Evolutionary conservation across 2,329 filamentous ascomycete genomes (phyloP), one percentile per base, ranked within the genome.

Genomic region (Cryphonectria parasitica): DNA sequence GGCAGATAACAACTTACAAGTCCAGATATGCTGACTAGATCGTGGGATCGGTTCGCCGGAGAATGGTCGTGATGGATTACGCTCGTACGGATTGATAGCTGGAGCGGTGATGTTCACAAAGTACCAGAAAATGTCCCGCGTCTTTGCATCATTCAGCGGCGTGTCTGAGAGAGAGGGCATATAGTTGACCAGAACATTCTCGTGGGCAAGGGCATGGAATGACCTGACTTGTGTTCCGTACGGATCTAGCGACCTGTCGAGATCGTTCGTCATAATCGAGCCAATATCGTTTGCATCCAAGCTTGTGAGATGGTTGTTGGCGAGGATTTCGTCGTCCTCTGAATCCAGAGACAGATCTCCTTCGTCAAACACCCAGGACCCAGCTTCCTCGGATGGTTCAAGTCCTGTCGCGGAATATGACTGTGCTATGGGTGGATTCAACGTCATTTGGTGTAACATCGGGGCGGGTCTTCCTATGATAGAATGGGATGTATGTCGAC

Each of bases 51-150:
- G 83, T 13, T 84, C 83, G 62, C 90, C 88, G 69, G 84, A 83
- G 74, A 93, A 90, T 41, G 92, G 85, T 8, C 90, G 86, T 0
- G 90, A 87, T 2, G 92, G 90, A 78, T 95, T 90, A 67, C 95
- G 87, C 80, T 98, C 95, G 78, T 93, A 97, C 39, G 97, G 87
- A 1, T 95, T 97, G 77, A 98, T 88, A 74, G 89, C 92, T 0
- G 94, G 93, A 0, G 92, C 95, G 2, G 94, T 97, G 8, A 96
- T 91, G 75, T 94, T 92, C 63, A 98, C 90, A 79, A 98, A 98
- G 80, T 98, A 94, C 79, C 91, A 91, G 79, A 98, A 98, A 8
- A 97, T 90, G 41, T 91, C 88, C 19, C 93, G 91, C 15, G 93
- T 95, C 73, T 91, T 90, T 2, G 89, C 87, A 74, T 98, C 94